phyloP scores from a whole-genome alignment of 2,329 filamentous ascomycete species.

The Diaporthe destruens region DNA sequence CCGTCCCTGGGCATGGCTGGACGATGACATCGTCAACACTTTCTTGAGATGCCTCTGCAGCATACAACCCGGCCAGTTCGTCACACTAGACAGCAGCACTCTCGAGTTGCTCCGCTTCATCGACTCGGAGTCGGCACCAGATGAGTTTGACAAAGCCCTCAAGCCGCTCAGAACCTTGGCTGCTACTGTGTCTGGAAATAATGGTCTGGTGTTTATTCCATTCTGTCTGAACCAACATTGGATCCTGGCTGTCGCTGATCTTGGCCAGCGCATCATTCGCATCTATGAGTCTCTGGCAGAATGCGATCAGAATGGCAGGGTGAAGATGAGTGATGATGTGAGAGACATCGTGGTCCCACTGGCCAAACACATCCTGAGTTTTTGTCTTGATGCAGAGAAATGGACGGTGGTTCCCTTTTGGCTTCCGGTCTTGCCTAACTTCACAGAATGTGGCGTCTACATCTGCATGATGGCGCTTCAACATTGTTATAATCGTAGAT shows the following conservation, averaged over 20 bases:
- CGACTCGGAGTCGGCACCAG: no score
- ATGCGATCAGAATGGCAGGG: fast-evolving
- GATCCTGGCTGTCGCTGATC: conserved; percentile 1
- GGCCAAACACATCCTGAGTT: background rate
- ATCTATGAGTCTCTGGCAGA: background rate
- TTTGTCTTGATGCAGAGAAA: background rate
- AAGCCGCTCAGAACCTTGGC: background rate
- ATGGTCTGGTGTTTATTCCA: conserved; percentile 13
- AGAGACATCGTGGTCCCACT: fast-evolving
- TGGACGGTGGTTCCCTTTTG: background rate
- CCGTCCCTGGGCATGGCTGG: background rate
- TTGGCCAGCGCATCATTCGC: background rate
- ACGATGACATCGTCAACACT: background rate
- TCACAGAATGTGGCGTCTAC: conserved; percentile 6
- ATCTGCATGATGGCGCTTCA: conserved; percentile 20
- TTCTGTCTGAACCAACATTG: background rate
- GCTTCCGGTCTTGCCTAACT: background rate
- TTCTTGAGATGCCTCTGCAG: background rate
- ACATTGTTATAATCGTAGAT: background rate
- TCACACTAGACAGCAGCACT: background rate
- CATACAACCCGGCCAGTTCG: background rate
- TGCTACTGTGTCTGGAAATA: conserved; percentile 5
- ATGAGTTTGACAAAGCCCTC: background rate
- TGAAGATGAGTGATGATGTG: background rate
- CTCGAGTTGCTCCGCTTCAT: fast-evolving